Evolutionary conservation across 306 rosid genomes (phyloP).

Genomic region (Citrullus amarus): DNA sequence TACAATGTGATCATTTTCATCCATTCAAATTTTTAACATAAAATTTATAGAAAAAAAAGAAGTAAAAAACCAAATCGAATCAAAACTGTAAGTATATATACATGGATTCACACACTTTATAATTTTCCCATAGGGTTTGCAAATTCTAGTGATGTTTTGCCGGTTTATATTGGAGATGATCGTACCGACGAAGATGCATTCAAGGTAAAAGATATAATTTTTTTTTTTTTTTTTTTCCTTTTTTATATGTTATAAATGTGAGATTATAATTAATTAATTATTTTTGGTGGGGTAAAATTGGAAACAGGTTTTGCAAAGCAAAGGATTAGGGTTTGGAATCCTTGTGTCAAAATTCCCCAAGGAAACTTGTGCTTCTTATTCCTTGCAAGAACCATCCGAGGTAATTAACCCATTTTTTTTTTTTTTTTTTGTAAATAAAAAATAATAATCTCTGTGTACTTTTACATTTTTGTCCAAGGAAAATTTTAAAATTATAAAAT

Average conservation of each 20-base stretch:
- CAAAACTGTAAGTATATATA: too few species aligned
- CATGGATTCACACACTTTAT: too few species aligned
- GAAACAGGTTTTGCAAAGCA: conserved; percentile 47
- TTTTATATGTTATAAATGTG: too few species aligned
- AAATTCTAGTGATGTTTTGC: conserved; percentile 56
- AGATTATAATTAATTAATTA: not conserved
- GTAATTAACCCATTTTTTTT: conserved; percentile 3
- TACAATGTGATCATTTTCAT: too few species aligned
- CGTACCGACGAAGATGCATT: conserved; percentile 92
- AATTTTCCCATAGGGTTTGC: conserved; percentile 33
- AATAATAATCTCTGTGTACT: not conserved
- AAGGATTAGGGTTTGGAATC: conserved; percentile 81
- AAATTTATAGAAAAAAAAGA: too few species aligned
- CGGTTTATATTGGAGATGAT: conserved; percentile 89
- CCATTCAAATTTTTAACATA: too few species aligned
- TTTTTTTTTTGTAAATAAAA: not conserved
- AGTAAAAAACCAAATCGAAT: too few species aligned
- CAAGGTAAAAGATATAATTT: conserved; percentile 28
- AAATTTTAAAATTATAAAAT: too few species aligned
- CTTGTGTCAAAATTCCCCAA: conserved; percentile 72
- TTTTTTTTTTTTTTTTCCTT: too few species aligned
- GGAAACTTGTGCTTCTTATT: conserved; percentile 78
- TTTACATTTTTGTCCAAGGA: not conserved
- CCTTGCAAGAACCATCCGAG: conserved; percentile 85
- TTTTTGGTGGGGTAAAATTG: not conserved